Conservation (phyloP, 345 rosid genomes). For the Angophora floribunda region DNA sequence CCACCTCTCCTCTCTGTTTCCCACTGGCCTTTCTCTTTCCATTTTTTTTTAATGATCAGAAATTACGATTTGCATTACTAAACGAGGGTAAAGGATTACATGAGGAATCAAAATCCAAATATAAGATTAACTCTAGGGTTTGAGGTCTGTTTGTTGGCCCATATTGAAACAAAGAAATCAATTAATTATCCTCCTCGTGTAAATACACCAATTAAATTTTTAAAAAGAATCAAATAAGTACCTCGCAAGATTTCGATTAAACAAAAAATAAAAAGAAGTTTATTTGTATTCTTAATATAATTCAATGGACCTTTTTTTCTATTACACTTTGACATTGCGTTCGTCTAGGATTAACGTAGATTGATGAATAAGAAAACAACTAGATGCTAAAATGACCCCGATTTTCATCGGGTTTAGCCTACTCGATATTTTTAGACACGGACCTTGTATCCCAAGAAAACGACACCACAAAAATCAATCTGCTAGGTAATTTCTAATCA, state of each 20-base stretch:
- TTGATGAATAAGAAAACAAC: neutral
- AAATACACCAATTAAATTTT: neutral
- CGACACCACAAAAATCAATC: neutral
- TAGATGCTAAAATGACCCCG: neutral
- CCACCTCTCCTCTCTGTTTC: neutral
- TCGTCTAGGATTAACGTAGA: neutral
- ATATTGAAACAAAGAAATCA: neutral
- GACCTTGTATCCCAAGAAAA: neutral
- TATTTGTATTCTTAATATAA: neutral
- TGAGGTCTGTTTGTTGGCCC: too few relatives aligned
- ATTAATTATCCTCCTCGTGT: neutral
- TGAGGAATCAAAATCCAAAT: too few relatives aligned
- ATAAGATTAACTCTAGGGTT: too few relatives aligned
- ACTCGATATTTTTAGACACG: neutral
- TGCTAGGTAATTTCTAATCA: neutral
- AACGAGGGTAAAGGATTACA: too few relatives aligned
- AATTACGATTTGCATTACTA: too few relatives aligned
- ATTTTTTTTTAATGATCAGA: neutral
- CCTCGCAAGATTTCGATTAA: neutral
- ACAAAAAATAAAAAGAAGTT: neutral
- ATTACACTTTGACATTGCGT: accelerated
- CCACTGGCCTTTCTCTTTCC: neutral
- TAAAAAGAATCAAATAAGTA: neutral
- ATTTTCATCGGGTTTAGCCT: neutral
- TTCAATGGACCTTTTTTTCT: neutral